These are phyloP conservation scores for Cryptococcus sp. DNA, from an alignment of 1,284 basidiomycete species.

Conservation along the genomic window DNA sequence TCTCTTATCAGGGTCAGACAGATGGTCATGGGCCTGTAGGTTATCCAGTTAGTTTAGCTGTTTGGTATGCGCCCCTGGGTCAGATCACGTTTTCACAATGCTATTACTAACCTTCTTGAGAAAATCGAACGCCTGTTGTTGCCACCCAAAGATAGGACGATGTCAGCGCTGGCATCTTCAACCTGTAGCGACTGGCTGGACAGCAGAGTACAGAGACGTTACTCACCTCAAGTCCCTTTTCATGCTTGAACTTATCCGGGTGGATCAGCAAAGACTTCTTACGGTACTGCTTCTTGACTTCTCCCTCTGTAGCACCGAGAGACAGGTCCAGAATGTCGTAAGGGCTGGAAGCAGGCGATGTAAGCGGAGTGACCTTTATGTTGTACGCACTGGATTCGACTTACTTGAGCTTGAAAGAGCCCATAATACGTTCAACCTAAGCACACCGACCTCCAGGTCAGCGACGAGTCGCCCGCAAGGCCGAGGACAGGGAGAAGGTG, in stretches of 20 bases:
- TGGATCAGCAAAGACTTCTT: constrained; percentile 58
- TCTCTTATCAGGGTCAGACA: constrained; percentile 40
- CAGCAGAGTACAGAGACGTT: not conserved
- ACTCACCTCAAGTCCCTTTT: constrained; percentile 52
- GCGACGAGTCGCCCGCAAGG: not conserved
- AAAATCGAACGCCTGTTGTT: constrained; percentile 55
- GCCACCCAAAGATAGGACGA: not conserved
- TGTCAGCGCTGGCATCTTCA: not conserved
- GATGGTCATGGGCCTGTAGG: constrained; percentile 45
- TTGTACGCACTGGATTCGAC: constrained; percentile 9
- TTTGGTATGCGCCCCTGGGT: no score
- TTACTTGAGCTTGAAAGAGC: constrained; percentile 56
- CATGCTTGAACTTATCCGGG: constrained; percentile 58
- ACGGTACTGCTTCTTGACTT: constrained; percentile 56
- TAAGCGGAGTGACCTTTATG: not conserved
- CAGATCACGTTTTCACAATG: not conserved
- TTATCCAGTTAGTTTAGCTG: constrained; percentile 13
- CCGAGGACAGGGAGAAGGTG: not conserved
- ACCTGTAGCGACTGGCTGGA: constrained; percentile 1
- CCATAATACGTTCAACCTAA: constrained; percentile 55
- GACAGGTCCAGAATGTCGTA: constrained; percentile 57
- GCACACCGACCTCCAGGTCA: not conserved
- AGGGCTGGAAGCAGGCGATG: constrained; percentile 40
- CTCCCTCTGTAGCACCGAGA: constrained; percentile 51
- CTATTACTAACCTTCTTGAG: constrained; percentile 53